phyloP scores from a whole-genome alignment of 1,139 yeast genomes.

The Candida sp. region DNA sequence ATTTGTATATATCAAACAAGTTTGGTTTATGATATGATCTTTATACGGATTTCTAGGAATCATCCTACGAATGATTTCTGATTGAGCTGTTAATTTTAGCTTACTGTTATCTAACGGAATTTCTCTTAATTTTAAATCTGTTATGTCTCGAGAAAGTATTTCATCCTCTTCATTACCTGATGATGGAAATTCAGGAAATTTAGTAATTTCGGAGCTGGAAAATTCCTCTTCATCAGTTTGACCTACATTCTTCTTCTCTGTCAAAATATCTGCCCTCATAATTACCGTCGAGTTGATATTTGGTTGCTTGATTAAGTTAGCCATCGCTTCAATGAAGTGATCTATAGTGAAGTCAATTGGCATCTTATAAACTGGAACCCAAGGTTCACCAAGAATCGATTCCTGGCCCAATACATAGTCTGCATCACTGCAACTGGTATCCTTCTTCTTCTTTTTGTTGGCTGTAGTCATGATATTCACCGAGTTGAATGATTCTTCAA shows the following conservation, averaged over 20 bases:
- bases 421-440: slow-evolving; percentile 12
- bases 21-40: slow-evolving; percentile 80
- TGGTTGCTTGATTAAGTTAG: slow-evolving; percentile 78
- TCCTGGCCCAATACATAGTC: slow-evolving; percentile 4
- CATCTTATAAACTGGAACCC: slow-evolving; percentile 58
- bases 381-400: slow-evolving; percentile 58
- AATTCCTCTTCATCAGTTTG: slow-evolving; percentile 30
- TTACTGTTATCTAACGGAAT: slow-evolving; percentile 35
- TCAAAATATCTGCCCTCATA: slow-evolving; percentile 79
- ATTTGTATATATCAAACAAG: slow-evolving; percentile 54
- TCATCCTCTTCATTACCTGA: slow-evolving; percentile 24
- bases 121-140: slow-evolving; percentile 50
- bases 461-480: slow-evolving; percentile 7
- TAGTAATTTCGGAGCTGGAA: slow-evolving; percentile 28
- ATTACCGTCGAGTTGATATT: slow-evolving; percentile 91
- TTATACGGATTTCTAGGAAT: slow-evolving; percentile 88
- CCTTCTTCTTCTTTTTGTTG: slow-evolving; percentile 6
- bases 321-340: slow-evolving; percentile 77
- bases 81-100: slow-evolving; percentile 32
- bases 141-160: slow-evolving; percentile 45
- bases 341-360: slow-evolving; percentile 39
- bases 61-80: slow-evolving; percentile 69
- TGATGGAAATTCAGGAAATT: slow-evolving; percentile 30
- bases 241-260: slow-evolving; percentile 47
- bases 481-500: background rate